These are phyloP conservation scores for Tuber microsphaerosporum DNA, from an alignment of 495 filamentous ascomycete species.

Conservation along the genomic window DNA sequence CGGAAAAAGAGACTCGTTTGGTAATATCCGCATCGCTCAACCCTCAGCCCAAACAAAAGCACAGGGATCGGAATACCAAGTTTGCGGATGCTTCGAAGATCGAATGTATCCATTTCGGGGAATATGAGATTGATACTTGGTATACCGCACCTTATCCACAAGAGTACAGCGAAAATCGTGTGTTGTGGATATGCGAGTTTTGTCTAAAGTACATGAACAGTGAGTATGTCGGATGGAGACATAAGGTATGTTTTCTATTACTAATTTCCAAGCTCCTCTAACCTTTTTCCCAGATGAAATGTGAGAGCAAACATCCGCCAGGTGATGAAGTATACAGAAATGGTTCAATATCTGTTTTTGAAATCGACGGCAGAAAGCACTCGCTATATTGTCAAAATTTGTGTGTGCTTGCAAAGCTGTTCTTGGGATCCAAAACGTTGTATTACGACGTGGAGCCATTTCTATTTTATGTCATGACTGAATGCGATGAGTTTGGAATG, in stretches of 20 bases:
- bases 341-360: constrained; percentile 85
- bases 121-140: constrained; percentile 97
- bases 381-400: constrained; percentile 97
- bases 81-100: constrained; percentile 89
- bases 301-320: constrained; percentile 88
- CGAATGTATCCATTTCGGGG: constrained; percentile 96
- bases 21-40: constrained; percentile 25
- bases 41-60: constrained; percentile 24
- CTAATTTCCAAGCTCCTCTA: constrained; percentile 12
- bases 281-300: constrained; percentile 54
- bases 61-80: constrained; percentile 51
- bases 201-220: constrained; percentile 99
- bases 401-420: constrained; percentile 90
- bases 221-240: constrained; percentile 92
- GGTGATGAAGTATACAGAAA: constrained; percentile 98
- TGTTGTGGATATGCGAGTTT: constrained; percentile 97
- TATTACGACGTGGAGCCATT: constrained; percentile 99
- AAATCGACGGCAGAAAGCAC: constrained; percentile 94
- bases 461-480: constrained; percentile 96
- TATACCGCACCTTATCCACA: constrained; percentile 98
- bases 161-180: constrained; percentile 90
- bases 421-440: constrained; percentile 91
- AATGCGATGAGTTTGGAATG: constrained; percentile 85
- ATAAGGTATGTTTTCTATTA: constrained; percentile 57
- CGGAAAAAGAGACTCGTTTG: constrained; percentile 63